These are phyloP conservation scores for Suillus subaureus DNA, from an alignment of 768 basidiomycete species.

Conservation along the genomic window DNA sequence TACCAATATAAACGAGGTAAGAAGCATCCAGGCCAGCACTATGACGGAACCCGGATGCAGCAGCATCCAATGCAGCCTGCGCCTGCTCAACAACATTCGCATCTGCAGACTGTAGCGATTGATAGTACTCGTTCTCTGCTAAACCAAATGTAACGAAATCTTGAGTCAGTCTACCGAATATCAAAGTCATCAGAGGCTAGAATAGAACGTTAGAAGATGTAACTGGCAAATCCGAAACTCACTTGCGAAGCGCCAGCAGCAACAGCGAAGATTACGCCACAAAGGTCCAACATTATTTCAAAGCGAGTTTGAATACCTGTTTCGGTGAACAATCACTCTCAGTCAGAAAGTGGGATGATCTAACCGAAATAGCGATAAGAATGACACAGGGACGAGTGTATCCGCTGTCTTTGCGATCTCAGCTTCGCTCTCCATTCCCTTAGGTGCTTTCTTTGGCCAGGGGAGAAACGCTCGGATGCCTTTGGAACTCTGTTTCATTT, in stretches of 20 bases:
- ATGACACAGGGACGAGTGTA: conserved; percentile 39
- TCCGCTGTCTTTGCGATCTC: conserved; percentile 28
- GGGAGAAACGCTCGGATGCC: conserved; percentile 42
- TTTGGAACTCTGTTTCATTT: background rate
- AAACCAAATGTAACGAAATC: conserved; percentile 39
- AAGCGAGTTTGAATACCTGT: conserved; percentile 73
- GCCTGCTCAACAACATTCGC: conserved; percentile 10
- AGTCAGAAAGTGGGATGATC: conserved; percentile 1
- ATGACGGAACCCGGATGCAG: conserved; percentile 23
- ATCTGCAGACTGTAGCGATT: conserved; percentile 15
- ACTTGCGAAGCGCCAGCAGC: conserved; percentile 84
- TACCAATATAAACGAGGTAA: conserved; percentile 41
- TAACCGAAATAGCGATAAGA: conserved; percentile 53
- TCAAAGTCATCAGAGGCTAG: conserved; percentile 43
- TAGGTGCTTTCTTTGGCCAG: conserved; percentile 35
- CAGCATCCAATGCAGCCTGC: conserved; percentile 17
- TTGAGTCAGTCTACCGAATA: conserved; percentile 52
- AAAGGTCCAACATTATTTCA: conserved; percentile 65
- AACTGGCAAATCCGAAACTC: conserved; percentile 19
- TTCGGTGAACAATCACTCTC: conserved; percentile 14
- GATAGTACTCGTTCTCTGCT: background rate
- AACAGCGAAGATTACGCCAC: conserved; percentile 74
- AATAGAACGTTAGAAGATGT: background rate
- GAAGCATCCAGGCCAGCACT: conserved; percentile 38
- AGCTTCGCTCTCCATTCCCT: conserved; percentile 15